phyloP scores from a whole-genome alignment of 768 basidiomycete species.

The Gymnopilus junonius region DNA sequence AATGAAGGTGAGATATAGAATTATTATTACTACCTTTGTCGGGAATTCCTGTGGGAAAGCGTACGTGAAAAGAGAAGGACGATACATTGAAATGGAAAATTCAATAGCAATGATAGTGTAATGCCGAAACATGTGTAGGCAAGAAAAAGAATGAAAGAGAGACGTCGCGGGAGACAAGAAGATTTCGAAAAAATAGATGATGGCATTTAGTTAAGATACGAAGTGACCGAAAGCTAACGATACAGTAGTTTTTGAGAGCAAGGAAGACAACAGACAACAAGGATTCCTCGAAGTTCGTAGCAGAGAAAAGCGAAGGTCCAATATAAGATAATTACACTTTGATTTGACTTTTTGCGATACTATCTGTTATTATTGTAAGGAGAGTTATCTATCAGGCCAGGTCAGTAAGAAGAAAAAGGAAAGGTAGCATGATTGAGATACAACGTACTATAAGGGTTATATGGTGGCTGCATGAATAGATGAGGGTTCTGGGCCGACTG shows the following conservation, averaged over 20 bases:
- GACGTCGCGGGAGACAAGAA: neutral
- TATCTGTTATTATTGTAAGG: slow-evolving; percentile 18
- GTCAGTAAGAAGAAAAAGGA: neutral
- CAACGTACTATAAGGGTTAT: slow-evolving; percentile 28
- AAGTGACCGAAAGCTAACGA: slow-evolving; percentile 4
- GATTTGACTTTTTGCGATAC: slow-evolving; percentile 1
- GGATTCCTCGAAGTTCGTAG: slow-evolving; percentile 3
- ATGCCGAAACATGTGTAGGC: neutral
- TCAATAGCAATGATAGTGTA: slow-evolving; percentile 1
- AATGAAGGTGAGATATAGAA: neutral
- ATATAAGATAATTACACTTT: slow-evolving; percentile 9
- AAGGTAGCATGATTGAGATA: neutral
- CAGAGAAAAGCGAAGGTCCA: neutral
- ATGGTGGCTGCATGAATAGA: slow-evolving; percentile 29
- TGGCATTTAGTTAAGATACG: slow-evolving; percentile 1
- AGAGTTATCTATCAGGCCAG: neutral
- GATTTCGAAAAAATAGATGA: neutral
- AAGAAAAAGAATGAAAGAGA: neutral
- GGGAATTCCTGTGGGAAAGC: slow-evolving; percentile 13
- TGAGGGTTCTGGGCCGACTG: slow-evolving; percentile 19
- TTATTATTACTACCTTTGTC: neutral
- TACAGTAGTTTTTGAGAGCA: slow-evolving; percentile 9
- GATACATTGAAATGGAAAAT: slow-evolving; percentile 1
- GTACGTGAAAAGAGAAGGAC: slow-evolving; percentile 6
- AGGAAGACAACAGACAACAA: slow-evolving; percentile 9